These are phyloP conservation scores for Cornus controversa DNA, from an alignment of 148 eudicot species.

Conservation along the genomic window DNA sequence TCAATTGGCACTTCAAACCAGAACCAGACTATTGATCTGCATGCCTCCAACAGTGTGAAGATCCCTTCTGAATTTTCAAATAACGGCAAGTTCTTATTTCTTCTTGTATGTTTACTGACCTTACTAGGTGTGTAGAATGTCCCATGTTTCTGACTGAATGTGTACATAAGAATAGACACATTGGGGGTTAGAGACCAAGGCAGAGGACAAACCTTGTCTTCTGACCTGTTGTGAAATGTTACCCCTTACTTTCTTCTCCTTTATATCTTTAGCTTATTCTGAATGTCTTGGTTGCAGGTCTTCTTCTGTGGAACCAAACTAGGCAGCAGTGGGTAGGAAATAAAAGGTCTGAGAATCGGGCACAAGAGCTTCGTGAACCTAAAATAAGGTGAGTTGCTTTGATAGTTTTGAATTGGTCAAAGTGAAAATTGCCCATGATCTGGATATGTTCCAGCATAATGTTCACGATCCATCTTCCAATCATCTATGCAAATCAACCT, in stretches of 20 bases:
- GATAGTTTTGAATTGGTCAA: constrained; percentile 3
- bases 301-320: constrained; percentile 79
- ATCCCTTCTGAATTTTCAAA: constrained; percentile 69
- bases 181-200: too few species aligned
- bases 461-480: not conserved
- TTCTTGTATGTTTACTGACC: not conserved
- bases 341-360: constrained; percentile 42
- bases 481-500: constrained; percentile 3
- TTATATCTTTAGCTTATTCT: constrained; percentile 11
- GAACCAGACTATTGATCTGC: constrained; percentile 43
- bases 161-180: not conserved
- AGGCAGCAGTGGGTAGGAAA: constrained; percentile 80
- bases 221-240: too few species aligned
- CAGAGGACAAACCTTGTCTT: too few species aligned
- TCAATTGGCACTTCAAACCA: constrained; percentile 49
- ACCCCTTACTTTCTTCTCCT: not conserved
- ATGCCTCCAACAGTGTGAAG: constrained; percentile 45
- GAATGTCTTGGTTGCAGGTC: constrained; percentile 43
- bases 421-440: not conserved
- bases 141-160: not conserved
- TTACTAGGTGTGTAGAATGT: not conserved
- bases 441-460: not conserved
- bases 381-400: constrained; percentile 51
- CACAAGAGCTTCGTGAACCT: constrained; percentile 53
- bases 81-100: constrained; percentile 51